Evolutionary conservation across 345 rosid species (phyloP), one percentile per base, ranked within the genome.

Genomic region (Citrus glauca): DNA sequence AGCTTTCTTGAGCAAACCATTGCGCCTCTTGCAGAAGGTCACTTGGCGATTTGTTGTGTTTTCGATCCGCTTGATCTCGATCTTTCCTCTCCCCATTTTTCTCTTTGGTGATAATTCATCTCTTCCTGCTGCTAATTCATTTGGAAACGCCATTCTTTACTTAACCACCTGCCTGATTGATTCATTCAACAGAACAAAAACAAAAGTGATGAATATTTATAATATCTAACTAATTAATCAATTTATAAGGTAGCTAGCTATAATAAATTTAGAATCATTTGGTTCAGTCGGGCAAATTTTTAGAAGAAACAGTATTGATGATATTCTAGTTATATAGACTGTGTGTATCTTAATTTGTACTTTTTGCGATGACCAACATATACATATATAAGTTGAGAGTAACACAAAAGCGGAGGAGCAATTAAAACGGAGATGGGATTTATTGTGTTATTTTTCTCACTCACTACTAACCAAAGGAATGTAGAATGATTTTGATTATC

Each of bases 41-140:
- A 96, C 99, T 83, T 96, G 99, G 37, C 99, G 93, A 78, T 94
- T 96, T 1, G 98, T 94, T 1, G 99, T 96, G 94, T 96, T 96
- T 79, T 96, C 99, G 91, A 96, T 96, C 94, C 99, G 91, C 89
- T 96, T 96, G 93, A 96, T 96, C 90, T 92, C 99, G 82, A 96
- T 94, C 97, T 96, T 96, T 69, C 99, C 99, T 81, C 99, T 91
- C 7, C 98, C 99, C 28, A 85, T 81, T 81, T 89, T 94, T 85
- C 91, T 94, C 93, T 80, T 86, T n/a, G 50, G 50, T 13, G 92
- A 87, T 55, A 91, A 89, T 40, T 68, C 77, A 67, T 84, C 91
- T 48, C 72, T 45, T 45, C 50, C 50, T 11, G 50, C 50, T 8
- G 88, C 57, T 6, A 53, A 72, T 71, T 88, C 89, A 38, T 79